A percentile compares a stretch with the other conserved stretches of the same genome.
Conservation (phyloP, 495 filamentous ascomycete genomes). For the Tuber umbilicatum region DNA sequence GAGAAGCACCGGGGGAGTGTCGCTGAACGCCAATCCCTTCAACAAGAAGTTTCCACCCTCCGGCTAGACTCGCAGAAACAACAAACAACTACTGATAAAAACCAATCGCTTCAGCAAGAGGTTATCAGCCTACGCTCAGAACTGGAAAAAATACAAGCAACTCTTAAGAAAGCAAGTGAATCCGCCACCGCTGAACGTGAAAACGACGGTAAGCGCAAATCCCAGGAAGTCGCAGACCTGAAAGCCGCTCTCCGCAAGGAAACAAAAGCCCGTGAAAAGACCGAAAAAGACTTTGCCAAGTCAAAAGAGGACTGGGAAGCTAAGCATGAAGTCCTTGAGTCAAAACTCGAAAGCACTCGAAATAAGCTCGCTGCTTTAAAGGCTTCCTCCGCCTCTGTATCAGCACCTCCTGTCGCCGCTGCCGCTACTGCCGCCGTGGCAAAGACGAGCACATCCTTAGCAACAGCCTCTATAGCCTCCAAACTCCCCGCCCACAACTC, state of each 20-base stretch:
- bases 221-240: conserved; percentile 70
- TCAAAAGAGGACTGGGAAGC: conserved; percentile 57
- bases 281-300: conserved; percentile 46
- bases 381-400: background rate
- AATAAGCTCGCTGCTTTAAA: conserved; percentile 30
- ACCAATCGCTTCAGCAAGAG: conserved; percentile 30
- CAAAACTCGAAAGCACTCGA: conserved; percentile 49
- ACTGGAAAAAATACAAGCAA: conserved; percentile 41
- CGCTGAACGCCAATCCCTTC: conserved; percentile 25
- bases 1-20: conserved; percentile 43
- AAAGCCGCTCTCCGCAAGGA: conserved; percentile 73
- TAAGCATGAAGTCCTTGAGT: conserved; percentile 79
- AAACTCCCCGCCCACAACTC: conserved; percentile 10
- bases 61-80: conserved; percentile 4
- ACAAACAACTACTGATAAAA: conserved; percentile 9
- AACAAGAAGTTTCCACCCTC: conserved; percentile 18
- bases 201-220: conserved; percentile 49
- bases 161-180: conserved; percentile 40
- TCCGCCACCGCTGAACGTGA: conserved; percentile 45
- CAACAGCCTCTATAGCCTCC: background rate
- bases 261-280: conserved; percentile 78
- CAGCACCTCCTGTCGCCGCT: background rate
- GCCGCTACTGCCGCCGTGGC: background rate
- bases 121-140: conserved; percentile 20
- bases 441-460: background rate